Evolutionary conservation across 352 stramenopile genomes (phyloP).

Genomic region (Phytophthora megakarya): DNA sequence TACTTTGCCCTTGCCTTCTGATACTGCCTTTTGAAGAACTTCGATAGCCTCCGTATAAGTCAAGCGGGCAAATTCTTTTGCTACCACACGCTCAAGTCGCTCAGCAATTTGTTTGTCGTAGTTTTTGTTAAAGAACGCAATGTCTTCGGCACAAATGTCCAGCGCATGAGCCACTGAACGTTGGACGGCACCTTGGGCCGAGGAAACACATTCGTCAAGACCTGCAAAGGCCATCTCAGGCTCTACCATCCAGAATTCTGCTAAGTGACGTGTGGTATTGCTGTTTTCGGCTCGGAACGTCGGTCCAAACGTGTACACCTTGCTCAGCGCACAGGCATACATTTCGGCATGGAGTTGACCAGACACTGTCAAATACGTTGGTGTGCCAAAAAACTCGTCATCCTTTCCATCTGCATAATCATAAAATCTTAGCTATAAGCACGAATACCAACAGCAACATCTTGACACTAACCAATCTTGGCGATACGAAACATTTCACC

Average conservation of each 20-base stretch:
- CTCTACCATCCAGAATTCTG: constrained; percentile 99
- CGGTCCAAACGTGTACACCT: constrained; percentile 99
- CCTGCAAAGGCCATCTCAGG: constrained; percentile 89
- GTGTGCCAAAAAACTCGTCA: constrained; percentile 94
- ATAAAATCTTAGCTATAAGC: constrained; percentile 9
- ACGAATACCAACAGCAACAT: not conserved
- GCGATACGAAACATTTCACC: constrained; percentile 98
- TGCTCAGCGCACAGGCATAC: constrained; percentile 95
- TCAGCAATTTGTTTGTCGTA: constrained; percentile 86
- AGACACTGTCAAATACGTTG: constrained; percentile 90
- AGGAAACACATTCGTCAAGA: constrained; percentile 92
- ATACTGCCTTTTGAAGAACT: constrained; percentile 87
- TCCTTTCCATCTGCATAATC: constrained; percentile 71
- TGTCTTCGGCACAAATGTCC: constrained; percentile 88
- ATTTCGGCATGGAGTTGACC: constrained; percentile 96
- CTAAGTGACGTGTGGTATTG: constrained; percentile 97
- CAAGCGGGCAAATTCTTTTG: constrained; percentile 91
- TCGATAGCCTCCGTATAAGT: constrained; percentile 95
- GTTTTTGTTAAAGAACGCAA: constrained; percentile 94
- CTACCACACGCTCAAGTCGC: constrained; percentile 81
- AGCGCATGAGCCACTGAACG: constrained; percentile 82
- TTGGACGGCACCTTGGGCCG: constrained; percentile 93
- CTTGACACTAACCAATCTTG: constrained; percentile 53
- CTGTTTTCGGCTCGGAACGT: constrained; percentile 99
- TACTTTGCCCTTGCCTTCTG: constrained; percentile 39